phyloP scores from a whole-genome alignment of 768 basidiomycete genomes.

The Rhizopogon vulgaris region DNA sequence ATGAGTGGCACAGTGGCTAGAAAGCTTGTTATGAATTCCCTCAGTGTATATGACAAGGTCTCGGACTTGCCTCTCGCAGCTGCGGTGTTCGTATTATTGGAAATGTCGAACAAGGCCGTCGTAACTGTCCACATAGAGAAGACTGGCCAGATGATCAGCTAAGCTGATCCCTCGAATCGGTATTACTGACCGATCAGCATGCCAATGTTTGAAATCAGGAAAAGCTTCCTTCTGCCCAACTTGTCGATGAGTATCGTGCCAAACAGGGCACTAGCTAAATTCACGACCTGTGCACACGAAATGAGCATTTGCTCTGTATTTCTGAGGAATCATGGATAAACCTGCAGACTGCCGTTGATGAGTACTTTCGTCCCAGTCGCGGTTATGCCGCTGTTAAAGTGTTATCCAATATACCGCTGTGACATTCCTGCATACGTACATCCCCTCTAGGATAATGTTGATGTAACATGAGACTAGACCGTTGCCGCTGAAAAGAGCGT shows the following conservation, averaged over 20 bases:
- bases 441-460: slow-evolving; percentile 56
- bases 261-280: slow-evolving; percentile 50
- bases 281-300: slow-evolving; percentile 43
- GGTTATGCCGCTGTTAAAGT: slow-evolving; percentile 35
- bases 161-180: neutral
- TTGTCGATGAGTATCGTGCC: slow-evolving; percentile 63
- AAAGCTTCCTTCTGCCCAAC: slow-evolving; percentile 63
- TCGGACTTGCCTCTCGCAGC: slow-evolving; percentile 23
- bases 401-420: neutral
- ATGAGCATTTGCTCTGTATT: neutral
- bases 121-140: slow-evolving; percentile 54
- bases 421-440: slow-evolving; percentile 15
- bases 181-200: slow-evolving; percentile 44
- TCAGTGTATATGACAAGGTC: neutral
- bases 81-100: slow-evolving; percentile 14
- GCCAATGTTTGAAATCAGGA: slow-evolving; percentile 57
- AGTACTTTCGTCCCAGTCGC: slow-evolving; percentile 45
- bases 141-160: slow-evolving; percentile 23
- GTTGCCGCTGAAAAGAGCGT: slow-evolving; percentile 40
- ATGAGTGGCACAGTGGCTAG: slow-evolving; percentile 61
- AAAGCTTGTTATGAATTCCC: neutral
- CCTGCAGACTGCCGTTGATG: slow-evolving; percentile 62
- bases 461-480: slow-evolving; percentile 74
- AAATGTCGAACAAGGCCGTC: slow-evolving; percentile 32
- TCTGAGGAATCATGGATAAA: slow-evolving; percentile 15